A percentile compares a stretch with the other conserved stretches of the same genome.
Conservation (phyloP, 352 stramenopile genomes). For the Globisporangium iwayamae region DNA sequence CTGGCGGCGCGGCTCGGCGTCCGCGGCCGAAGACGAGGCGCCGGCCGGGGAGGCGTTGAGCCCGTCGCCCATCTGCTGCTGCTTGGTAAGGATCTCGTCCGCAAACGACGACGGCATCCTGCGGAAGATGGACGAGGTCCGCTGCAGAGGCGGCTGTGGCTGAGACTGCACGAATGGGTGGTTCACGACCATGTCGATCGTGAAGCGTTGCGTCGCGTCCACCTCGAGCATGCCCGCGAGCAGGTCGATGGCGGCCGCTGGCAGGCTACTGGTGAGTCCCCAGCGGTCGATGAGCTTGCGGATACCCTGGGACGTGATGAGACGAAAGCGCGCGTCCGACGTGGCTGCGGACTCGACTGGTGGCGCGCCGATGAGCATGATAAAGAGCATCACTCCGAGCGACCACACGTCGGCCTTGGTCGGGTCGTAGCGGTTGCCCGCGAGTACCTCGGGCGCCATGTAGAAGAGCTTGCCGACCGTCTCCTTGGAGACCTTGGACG, state of each 20-base stretch:
- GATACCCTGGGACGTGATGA: conserved; percentile 57
- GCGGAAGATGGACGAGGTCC: conserved; percentile 11
- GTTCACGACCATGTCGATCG: conserved; percentile 54
- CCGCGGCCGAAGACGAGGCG: not conserved
- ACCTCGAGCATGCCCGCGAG: conserved; percentile 60
- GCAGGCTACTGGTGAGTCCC: conserved; percentile 56
- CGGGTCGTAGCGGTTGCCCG: conserved; percentile 52
- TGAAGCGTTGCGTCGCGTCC: conserved; percentile 47
- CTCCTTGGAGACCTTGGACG: conserved; percentile 36
- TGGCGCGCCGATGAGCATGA: conserved; percentile 70
- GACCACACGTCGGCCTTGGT: conserved; percentile 84
- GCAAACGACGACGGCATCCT: conserved; percentile 31
- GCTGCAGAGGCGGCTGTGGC: not conserved
- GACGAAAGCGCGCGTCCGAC: conserved; percentile 56
- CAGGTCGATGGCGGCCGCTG: conserved; percentile 54
- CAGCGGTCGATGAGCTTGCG: conserved; percentile 62
- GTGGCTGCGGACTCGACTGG: conserved; percentile 59
- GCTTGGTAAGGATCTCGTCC: conserved; percentile 16
- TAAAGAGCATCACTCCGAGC: conserved; percentile 83
- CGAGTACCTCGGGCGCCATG: conserved; percentile 82
- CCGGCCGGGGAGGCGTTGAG: not conserved
- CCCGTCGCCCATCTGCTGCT: conserved; percentile 15
- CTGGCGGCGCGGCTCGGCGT: conserved; percentile 3
- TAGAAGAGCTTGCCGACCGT: conserved; percentile 85
- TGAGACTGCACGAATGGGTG: conserved; percentile 56